Percentiles rank a stretch among this genome's conserved stretches.
Conservation (phyloP, 331 rosid genomes). For the Quercus lobata region DNA sequence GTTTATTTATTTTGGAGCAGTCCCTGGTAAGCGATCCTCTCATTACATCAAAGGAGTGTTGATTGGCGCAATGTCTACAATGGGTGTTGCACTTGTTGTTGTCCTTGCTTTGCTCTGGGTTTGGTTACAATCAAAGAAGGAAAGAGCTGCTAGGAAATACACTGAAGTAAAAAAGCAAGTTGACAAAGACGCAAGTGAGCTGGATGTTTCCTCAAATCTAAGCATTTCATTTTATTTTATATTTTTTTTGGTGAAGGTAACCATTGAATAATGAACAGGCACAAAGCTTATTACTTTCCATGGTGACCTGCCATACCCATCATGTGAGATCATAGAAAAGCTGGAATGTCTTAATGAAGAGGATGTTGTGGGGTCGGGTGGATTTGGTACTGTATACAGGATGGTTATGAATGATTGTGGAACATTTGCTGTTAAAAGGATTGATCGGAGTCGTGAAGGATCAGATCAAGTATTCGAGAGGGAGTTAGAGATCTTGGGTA, state of each 20-base stretch:
- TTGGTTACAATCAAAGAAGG: constrained; percentile 64
- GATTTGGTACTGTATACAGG: constrained; percentile 85
- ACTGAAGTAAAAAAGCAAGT: constrained; percentile 78
- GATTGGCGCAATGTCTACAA: constrained; percentile 67
- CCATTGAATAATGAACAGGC: constrained; percentile 40
- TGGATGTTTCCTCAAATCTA: constrained; percentile 6
- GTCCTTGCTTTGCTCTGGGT: constrained; percentile 67
- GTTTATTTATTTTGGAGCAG: constrained; percentile 33
- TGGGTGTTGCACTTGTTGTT: constrained; percentile 52
- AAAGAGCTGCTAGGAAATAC: constrained; percentile 63
- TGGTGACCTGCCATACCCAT: constrained; percentile 88
- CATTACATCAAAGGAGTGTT: constrained; percentile 69
- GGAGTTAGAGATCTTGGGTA: constrained; percentile 89
- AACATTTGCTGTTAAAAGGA: constrained; percentile 83
- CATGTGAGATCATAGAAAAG: constrained; percentile 81
- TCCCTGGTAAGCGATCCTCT: constrained; percentile 65
- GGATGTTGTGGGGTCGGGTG: constrained; percentile 86
- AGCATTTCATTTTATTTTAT: background rate
- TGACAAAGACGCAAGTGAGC: constrained; percentile 60
- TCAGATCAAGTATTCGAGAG: constrained; percentile 89
- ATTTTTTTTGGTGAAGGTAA: background rate
- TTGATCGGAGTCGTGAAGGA: constrained; percentile 73
- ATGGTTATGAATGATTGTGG: constrained; percentile 95
- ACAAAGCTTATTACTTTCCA: constrained; percentile 93
- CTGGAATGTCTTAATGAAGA: constrained; percentile 77